Base-by-base conservation (phyloP, 306 rosid species). In the Lathyrus oleraceus region DNA sequence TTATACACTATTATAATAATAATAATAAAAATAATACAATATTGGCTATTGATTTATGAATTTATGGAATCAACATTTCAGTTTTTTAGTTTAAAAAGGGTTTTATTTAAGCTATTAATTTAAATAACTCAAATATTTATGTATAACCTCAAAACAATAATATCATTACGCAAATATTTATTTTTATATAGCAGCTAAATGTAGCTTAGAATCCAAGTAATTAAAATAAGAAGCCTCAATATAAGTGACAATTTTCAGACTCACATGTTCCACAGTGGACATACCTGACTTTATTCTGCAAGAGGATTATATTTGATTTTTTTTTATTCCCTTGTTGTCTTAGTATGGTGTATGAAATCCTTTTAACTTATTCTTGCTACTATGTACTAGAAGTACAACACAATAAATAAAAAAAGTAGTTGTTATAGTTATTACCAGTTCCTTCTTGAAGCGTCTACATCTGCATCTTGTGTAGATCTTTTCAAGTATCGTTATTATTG, bases 251-350 rank as follows among this genome's bases (percentile, higher is more conserved):
- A 70, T 44, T 59, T 73, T 81, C 64, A n/a, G 76, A 32, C 68
- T 72, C 78, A 66, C 78, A 71, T 71, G 84, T 71, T 27, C 32
- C 43, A 71, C 6, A 67, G 61, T 28, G 65, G 65, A 65, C 21
- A 1, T 53, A 21, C 16, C 36, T 56, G 17, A 15, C 2, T 54
- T 54, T 54, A 25, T 56, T 21, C 16, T 21, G 8, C 35, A 11
- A 21, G 60, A 53, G n/a, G 16, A 21, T 49, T 20, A 54, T 54
- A 54, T 48, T 16, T 16, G 2, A 15, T 12, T 47, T n/a, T 44
- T 44, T 15, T 6, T 23, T 62, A n/a, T 13, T 14, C 35, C 16
- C 13, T 43, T 48, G 39, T 51, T 19, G 27, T 16, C 54, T 36
- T 52, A 57, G 54, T 57, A 57, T 32, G 36, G 42, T 49, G 56